Conservation (phyloP, 495 filamentous ascomycete genomes). For the Lophiotrema nucula region DNA sequence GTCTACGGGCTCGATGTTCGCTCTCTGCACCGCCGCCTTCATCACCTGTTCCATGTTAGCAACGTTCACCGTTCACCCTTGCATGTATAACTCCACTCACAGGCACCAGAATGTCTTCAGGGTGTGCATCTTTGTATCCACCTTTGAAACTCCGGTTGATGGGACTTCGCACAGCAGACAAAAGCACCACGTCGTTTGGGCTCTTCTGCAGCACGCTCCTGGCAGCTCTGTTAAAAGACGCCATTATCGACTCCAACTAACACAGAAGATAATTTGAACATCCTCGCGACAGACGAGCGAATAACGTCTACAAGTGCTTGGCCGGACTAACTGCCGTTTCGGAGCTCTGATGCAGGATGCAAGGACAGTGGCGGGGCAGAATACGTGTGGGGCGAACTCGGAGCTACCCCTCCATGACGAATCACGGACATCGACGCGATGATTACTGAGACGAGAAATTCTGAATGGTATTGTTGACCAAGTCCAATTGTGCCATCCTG, state of each 20-base stretch:
- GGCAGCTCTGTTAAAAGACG: constrained; percentile 25
- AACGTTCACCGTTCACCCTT: not conserved
- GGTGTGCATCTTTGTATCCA: constrained; percentile 34
- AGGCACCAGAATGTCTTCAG: constrained; percentile 30
- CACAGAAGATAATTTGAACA: not conserved
- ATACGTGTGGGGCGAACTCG: constrained; percentile 27
- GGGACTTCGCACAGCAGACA: constrained; percentile 32
- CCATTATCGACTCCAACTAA: constrained; percentile 12
- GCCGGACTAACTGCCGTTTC: constrained; percentile 23
- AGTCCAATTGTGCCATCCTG: not conserved
- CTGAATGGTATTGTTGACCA: not conserved
- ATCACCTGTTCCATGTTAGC: constrained; percentile 9
- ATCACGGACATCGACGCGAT: not conserved
- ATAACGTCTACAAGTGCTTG: not conserved
- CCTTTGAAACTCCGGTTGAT: constrained; percentile 33
- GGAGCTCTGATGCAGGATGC: constrained; percentile 1
- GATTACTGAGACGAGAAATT: constrained; percentile 1
- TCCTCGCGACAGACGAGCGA: not conserved
- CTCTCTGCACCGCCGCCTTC: constrained; percentile 28
- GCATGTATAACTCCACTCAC: constrained; percentile 14
- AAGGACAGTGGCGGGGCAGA: constrained; percentile 26
- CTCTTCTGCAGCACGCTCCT: constrained; percentile 29
- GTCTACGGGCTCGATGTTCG: constrained; percentile 20
- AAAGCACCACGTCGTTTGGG: constrained; percentile 34
- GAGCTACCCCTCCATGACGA: constrained; percentile 33